These are phyloP conservation scores for Stromatinia cepivora DNA, from an alignment of 2,329 filamentous ascomycete species.

Conservation along the genomic window DNA sequence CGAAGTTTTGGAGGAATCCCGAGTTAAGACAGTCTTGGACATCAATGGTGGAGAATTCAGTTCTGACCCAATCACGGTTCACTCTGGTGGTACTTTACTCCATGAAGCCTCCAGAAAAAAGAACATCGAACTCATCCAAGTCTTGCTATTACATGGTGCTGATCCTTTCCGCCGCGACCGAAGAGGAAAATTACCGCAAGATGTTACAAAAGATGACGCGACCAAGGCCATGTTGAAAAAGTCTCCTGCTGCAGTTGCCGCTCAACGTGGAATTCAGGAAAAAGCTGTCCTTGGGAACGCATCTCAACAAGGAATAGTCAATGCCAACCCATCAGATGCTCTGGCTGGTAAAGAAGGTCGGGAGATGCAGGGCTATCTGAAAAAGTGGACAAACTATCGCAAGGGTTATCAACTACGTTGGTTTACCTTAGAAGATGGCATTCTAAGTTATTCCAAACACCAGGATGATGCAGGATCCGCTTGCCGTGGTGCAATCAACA, in stretches of 20 bases:
- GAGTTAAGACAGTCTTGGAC: constrained; percentile 83
- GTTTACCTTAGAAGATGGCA: constrained; percentile 97
- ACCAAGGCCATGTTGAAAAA: constrained; percentile 88
- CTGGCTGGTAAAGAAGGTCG: constrained; percentile 80
- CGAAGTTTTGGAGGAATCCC: constrained; percentile 77
- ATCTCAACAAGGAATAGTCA: constrained; percentile 52
- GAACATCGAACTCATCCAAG: constrained; percentile 84
- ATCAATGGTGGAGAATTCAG: constrained; percentile 90
- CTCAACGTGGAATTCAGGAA: constrained; percentile 93
- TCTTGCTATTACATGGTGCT: constrained; percentile 88
- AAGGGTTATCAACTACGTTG: constrained; percentile 94
- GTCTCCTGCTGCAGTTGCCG: constrained; percentile 90
- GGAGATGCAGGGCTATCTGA: constrained; percentile 98
- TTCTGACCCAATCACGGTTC: constrained; percentile 73
- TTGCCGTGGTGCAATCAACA: constrained; percentile 96
- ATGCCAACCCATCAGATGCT: constrained; percentile 57
- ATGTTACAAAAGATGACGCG: constrained; percentile 91
- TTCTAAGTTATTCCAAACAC: constrained; percentile 98
- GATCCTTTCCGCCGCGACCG: constrained; percentile 94
- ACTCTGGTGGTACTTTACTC: constrained; percentile 85
- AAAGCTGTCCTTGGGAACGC: constrained; percentile 87
- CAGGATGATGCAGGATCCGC: constrained; percentile 96
- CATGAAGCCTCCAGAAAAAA: constrained; percentile 90
- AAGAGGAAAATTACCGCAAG: constrained; percentile 92
- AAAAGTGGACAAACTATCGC: constrained; percentile 99